These are phyloP conservation scores for Debaryomyces prosopidis DNA, from an alignment of 805 yeast genomes.

Conservation along the genomic window DNA sequence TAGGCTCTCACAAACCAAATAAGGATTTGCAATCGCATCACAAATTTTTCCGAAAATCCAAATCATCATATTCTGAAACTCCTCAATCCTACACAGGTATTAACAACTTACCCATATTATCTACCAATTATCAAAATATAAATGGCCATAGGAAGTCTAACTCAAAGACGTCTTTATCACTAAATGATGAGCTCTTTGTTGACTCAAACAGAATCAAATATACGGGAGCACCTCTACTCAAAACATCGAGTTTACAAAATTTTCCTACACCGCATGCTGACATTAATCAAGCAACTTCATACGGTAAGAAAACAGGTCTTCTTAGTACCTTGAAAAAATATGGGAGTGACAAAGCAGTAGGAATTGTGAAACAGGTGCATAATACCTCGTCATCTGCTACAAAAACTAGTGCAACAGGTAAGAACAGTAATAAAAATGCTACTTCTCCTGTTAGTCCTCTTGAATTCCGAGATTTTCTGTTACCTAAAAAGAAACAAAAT, in stretches of 20 bases:
- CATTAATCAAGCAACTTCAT: background rate
- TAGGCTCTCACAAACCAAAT: slow-evolving; percentile 19
- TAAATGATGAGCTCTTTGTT: slow-evolving; percentile 13
- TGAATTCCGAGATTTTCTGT: background rate
- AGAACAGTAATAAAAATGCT: slow-evolving; percentile 8
- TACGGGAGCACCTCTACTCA: background rate
- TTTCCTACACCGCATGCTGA: background rate
- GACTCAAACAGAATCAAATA: slow-evolving; percentile 7
- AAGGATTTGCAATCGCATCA: slow-evolving; percentile 20
- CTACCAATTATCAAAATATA: background rate
- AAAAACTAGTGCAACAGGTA: slow-evolving; percentile 1
- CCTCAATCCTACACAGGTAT: slow-evolving; percentile 22
- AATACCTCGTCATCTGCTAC: slow-evolving; percentile 9
- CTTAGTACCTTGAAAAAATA: slow-evolving; percentile 42
- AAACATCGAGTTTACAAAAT: background rate
- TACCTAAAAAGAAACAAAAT: background rate
- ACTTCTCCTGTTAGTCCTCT: slow-evolving; percentile 14
- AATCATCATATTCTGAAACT: slow-evolving; percentile 61
- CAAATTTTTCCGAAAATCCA: slow-evolving; percentile 62
- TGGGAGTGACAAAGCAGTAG: slow-evolving; percentile 41
- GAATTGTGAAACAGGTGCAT: slow-evolving; percentile 32
- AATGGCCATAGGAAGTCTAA: background rate
- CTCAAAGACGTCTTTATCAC: slow-evolving; percentile 5
- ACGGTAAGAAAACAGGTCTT: slow-evolving; percentile 29
- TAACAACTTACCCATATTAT: background rate